A percentile compares a stretch with the other conserved stretches of the same genome.
Evolutionary conservation across 208 protist species (phyloP).

Genomic region (Naegleria lovaniensis): DNA sequence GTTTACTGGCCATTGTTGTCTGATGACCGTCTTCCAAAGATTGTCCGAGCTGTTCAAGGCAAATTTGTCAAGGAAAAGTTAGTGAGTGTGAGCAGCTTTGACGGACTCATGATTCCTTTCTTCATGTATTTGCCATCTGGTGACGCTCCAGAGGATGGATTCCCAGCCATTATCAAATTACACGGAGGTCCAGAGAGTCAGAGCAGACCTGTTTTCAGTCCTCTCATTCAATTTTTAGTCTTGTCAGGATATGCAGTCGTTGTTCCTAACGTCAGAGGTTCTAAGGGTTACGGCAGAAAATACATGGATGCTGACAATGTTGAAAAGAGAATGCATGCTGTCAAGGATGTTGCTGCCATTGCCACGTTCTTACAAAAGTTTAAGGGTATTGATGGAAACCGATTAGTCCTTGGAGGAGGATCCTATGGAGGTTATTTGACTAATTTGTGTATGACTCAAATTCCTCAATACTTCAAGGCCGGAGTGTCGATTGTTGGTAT

Average conservation of each 20-base stretch:
- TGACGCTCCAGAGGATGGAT: neutral
- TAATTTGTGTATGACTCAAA: neutral
- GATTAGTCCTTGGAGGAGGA: neutral
- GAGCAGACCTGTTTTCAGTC: neutral
- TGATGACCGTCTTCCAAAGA: neutral
- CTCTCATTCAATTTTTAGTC: neutral
- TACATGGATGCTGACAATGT: slow-evolving; percentile 12
- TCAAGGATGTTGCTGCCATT: neutral
- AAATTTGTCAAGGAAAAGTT: neutral
- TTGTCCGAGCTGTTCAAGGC: neutral
- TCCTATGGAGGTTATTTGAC: slow-evolving; percentile 9
- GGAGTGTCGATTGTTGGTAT: slow-evolving; percentile 4
- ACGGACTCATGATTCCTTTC: neutral
- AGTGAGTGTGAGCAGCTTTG: neutral
- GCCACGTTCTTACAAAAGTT: neutral
- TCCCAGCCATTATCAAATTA: neutral
- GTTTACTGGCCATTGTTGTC: neutral
- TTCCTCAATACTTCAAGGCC: neutral
- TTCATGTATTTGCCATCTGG: neutral
- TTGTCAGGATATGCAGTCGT: neutral
- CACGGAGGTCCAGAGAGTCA: slow-evolving; percentile 5
- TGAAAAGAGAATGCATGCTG: neutral
- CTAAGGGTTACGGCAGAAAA: neutral
- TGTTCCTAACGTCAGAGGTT: slow-evolving; percentile 1
- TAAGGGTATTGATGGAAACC: neutral